Base-by-base conservation (phyloP, 306 rosid genomes). In the Medicago ruthenica region DNA sequence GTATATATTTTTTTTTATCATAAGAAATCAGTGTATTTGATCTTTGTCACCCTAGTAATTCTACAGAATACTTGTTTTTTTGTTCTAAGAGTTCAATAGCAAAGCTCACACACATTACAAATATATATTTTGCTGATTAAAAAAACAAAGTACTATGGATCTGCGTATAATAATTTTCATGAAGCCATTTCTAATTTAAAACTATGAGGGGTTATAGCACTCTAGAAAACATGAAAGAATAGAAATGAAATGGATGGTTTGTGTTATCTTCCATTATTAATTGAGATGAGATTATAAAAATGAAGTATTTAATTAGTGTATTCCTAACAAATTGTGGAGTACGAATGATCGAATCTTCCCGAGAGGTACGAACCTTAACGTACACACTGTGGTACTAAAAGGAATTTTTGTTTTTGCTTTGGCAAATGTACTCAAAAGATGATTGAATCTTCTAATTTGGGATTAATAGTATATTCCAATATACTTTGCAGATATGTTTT, bases 391-490 rank as follows among this genome's bases (percentile, higher is more conserved):
- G 45, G 80, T 83, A 54, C 75, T 75, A 20, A 47, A 54, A 27
- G 53, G 60, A 75, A 45, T 64, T 60, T 58, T 60, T 6, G 17
- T 60, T 27, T 24, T 54, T 15, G 17, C 0, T 50, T 20, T 57
- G 36, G 17, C 60, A 53, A 53, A 53, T 57, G 62, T 57, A 21
- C 13, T 24, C 7, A 15, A 60, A 54, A 39, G 66, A 55, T 45
- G 66, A 34, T 70, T 76, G 61, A 70, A 79, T 83, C 75, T 70
- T 62, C 4, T n/a, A 68, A 64, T 76, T 76, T 54, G 8, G 37
- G 65, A 51, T 45, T 42, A 31, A n/a, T 62, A 60, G 20, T 9
- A 36, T 62, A 34, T 44, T 22, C 47, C 37, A 59, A 3, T 20
- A 27, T 64, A 9, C 27, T 15, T 44, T 7, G 39, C 37, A 39